These are phyloP conservation scores for Hypoxylon lenormandii DNA, from an alignment of 495 filamentous ascomycete genomes.

Conservation along the genomic window DNA sequence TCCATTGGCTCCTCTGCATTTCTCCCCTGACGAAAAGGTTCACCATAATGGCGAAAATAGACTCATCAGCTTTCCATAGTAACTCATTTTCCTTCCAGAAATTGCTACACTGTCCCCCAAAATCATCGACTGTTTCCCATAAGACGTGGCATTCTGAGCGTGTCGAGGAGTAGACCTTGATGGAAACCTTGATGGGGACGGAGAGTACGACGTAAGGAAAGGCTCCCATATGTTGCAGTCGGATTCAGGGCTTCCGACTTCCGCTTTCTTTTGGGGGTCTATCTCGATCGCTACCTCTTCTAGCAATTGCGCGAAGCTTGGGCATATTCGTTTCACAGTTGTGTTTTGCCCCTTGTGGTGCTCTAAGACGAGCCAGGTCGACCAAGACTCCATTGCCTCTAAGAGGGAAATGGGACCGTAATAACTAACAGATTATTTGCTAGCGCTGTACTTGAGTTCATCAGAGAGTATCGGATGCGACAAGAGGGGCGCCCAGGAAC, in stretches of 20 bases:
- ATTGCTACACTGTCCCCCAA: no score
- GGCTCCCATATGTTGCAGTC: not conserved
- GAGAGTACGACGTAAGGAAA: not conserved
- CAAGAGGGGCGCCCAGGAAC: slow-evolving; percentile 3
- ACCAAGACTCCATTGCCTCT: not conserved
- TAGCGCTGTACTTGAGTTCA: not conserved
- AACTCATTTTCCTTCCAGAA: no score
- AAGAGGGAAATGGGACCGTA: not conserved
- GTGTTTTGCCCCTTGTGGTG: not conserved
- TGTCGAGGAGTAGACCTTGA: no score
- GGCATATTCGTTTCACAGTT: slow-evolving; percentile 1
- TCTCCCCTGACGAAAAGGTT: no score
- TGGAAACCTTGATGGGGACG: no score
- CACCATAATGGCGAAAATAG: no score
- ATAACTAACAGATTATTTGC: not conserved
- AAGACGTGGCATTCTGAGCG: no score
- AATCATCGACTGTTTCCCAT: no score
- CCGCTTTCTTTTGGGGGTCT: not conserved
- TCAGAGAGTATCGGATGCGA: not conserved
- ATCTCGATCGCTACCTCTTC: not conserved
- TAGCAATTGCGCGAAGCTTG: slow-evolving; percentile 8
- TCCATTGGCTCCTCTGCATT: no score
- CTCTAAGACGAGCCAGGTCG: slow-evolving; percentile 13
- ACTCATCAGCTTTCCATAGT: no score
- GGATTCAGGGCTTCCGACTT: not conserved